These are phyloP conservation scores for Emiliania huxleyi DNA, from an alignment of 78 protist species.

Conservation along the genomic window DNA sequence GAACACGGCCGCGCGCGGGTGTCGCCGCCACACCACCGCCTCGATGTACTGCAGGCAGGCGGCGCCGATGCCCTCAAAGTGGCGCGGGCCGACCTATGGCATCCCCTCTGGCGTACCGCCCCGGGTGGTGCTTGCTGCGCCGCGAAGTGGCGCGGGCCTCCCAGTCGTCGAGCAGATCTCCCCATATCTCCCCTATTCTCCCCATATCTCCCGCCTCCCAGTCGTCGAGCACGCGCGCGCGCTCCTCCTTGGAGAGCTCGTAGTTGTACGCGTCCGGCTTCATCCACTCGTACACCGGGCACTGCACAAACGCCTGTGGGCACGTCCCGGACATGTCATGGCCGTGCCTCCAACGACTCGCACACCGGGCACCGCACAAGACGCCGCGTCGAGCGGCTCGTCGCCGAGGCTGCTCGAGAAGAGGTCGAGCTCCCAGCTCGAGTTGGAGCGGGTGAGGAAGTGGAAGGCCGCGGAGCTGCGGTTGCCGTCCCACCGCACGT, in stretches of 20 bases:
- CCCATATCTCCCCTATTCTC: no score
- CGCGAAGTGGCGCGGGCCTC: no score
- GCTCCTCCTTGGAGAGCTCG: not conserved
- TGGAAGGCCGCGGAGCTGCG: not conserved
- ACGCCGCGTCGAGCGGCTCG: not conserved
- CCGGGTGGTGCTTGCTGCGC: no score
- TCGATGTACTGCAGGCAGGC: not conserved
- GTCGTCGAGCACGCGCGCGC: not conserved
- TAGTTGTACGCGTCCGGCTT: constrained; percentile 8
- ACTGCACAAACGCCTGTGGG: not conserved
- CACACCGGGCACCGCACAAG: no score
- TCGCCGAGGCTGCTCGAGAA: not conserved
- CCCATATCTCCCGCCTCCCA: not conserved
- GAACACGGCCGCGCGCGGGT: not conserved
- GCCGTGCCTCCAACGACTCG: not conserved
- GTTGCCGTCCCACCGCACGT: not conserved
- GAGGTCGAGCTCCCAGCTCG: not conserved
- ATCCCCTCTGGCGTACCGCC: no score
- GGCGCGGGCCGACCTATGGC: not conserved
- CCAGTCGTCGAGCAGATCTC: no score
- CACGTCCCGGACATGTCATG: no score
- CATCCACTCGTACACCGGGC: not conserved
- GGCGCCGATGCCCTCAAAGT: not conserved
- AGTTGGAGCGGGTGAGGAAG: not conserved
- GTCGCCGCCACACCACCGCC: not conserved